phyloP scores from a whole-genome alignment of 2,329 filamentous ascomycete species.

The Daldinia sp. region DNA sequence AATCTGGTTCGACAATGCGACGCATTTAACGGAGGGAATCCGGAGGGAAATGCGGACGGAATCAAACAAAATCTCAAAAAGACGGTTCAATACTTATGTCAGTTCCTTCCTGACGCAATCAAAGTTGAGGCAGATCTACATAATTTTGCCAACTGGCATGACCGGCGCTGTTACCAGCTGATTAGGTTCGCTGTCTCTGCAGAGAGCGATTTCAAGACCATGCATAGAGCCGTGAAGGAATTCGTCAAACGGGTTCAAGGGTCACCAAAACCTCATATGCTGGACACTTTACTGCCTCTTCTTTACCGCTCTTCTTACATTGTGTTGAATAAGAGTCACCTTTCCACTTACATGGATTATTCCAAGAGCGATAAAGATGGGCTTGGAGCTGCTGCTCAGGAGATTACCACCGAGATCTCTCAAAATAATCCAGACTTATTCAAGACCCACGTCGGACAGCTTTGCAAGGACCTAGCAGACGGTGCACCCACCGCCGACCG shows the following conservation, averaged over 20 bases:
- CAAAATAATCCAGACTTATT: slow-evolving; percentile 88
- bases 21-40: slow-evolving; percentile 86
- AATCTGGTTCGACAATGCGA: slow-evolving; percentile 87
- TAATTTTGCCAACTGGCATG: slow-evolving; percentile 90
- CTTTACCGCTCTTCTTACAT: slow-evolving; percentile 85
- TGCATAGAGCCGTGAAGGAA: slow-evolving; percentile 90
- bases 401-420: slow-evolving; percentile 91
- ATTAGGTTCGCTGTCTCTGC: slow-evolving; percentile 85
- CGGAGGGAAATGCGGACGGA: slow-evolving; percentile 74
- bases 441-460: slow-evolving; percentile 88
- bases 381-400: slow-evolving; percentile 81
- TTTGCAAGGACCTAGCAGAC: slow-evolving; percentile 85
- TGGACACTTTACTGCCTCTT: slow-evolving; percentile 83
- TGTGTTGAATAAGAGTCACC: slow-evolving; percentile 93
- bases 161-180: slow-evolving; percentile 88
- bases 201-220: slow-evolving; percentile 90
- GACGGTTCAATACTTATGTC: slow-evolving; percentile 76
- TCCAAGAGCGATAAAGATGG: slow-evolving; percentile 84
- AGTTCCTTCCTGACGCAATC: slow-evolving; percentile 77
- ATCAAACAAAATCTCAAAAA: slow-evolving; percentile 75
- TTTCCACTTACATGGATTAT: slow-evolving; percentile 87
- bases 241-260: slow-evolving; percentile 81
- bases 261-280: slow-evolving; percentile 67
- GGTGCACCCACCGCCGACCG: slow-evolving; percentile 76
- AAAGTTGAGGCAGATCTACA: slow-evolving; percentile 80